Evolutionary conservation across 208 protist species (phyloP).

Genomic region (Leishmania mexicana): DNA sequence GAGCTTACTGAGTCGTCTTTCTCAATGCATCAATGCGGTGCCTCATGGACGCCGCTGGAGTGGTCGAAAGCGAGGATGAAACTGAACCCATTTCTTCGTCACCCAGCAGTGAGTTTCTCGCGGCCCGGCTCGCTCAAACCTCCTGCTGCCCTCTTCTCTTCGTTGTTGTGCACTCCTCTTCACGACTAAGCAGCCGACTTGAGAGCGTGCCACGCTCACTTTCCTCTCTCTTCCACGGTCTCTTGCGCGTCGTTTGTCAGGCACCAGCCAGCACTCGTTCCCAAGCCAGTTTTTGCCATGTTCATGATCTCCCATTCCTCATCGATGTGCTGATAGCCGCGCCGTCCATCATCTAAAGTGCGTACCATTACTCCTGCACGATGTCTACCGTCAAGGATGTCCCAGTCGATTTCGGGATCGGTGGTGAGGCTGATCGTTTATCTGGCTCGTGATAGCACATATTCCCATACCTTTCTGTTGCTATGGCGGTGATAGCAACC

Average conservation of each 20-base stretch:
- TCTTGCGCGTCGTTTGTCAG: not conserved
- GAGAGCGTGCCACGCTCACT: not conserved
- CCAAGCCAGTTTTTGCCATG: not conserved
- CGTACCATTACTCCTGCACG: not conserved
- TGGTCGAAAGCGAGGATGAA: not conserved
- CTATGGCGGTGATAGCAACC: not conserved
- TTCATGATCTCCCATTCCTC: not conserved
- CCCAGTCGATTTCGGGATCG: constrained; percentile 12
- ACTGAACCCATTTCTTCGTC: not conserved
- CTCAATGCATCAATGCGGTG: not conserved
- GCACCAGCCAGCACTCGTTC: not conserved
- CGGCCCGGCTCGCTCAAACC: not conserved
- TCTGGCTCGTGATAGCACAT: not conserved
- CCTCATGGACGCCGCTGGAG: not conserved
- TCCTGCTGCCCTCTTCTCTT: not conserved
- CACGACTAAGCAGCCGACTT: not conserved
- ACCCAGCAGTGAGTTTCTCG: not conserved
- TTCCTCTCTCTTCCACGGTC: not conserved
- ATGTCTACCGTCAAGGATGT: not conserved
- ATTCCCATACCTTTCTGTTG: not conserved
- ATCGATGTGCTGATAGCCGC: not conserved
- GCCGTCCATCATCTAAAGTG: not conserved
- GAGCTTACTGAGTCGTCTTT: not conserved
- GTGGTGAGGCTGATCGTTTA: constrained; percentile 6
- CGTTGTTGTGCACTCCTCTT: not conserved